Evolutionary conservation across 495 filamentous ascomycete genomes (phyloP).

Genomic region (Trichoderma asperelloides): DNA sequence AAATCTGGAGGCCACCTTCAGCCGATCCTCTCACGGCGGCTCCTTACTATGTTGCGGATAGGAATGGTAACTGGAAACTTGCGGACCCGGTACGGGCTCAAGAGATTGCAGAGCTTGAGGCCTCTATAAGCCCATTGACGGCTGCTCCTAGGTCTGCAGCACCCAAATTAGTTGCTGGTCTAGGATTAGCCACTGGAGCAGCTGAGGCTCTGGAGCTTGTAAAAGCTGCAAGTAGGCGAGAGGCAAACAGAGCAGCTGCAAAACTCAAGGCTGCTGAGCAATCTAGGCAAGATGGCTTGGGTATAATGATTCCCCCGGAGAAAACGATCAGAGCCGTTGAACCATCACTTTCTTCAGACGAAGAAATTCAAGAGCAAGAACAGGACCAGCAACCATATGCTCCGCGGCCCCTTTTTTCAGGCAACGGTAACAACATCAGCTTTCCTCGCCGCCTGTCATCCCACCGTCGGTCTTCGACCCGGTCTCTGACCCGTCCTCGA

Average conservation of each 20-base stretch:
- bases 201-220: neutral
- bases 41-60: constrained; percentile 34
- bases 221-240: neutral
- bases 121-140: neutral
- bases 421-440: neutral
- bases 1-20: constrained; percentile 33
- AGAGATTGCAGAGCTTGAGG: constrained; percentile 11
- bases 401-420: neutral
- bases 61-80: constrained; percentile 36
- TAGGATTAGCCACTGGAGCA: neutral
- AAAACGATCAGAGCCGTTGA: neutral
- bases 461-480: neutral
- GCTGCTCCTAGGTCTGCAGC: neutral
- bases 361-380: neutral
- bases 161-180: neutral
- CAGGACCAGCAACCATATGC: constrained; percentile 1
- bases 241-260: neutral
- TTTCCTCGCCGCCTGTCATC: neutral
- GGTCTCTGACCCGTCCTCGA: neutral
- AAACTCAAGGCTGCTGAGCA: neutral
- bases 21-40: constrained; percentile 26
- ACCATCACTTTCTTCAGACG: neutral
- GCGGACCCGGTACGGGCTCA: constrained; percentile 17
- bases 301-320: neutral
- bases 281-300: neutral